Conservation (phyloP, 345 rosid genomes). For the Anastatica hierochuntica region DNA sequence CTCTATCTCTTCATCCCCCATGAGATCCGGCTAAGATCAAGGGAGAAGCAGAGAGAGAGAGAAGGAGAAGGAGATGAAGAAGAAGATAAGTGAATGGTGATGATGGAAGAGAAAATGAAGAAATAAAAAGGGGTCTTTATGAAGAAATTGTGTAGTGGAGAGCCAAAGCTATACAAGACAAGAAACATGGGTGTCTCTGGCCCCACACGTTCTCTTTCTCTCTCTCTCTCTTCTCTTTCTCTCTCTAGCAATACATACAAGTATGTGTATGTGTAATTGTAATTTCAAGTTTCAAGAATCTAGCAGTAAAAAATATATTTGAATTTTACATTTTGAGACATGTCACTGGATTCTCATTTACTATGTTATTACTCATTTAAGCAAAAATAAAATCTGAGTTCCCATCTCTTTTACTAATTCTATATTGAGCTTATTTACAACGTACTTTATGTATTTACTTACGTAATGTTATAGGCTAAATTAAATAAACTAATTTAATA, state of each 20-base stretch:
- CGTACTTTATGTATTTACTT: too few species aligned
- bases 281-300: slow-evolving; percentile 27
- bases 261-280: neutral
- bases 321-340: slow-evolving; percentile 30
- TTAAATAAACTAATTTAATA: too few species aligned
- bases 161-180: slow-evolving; percentile 24
- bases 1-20: slow-evolving; percentile 41
- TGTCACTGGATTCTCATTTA: slow-evolving; percentile 27
- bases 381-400: neutral
- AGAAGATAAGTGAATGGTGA: slow-evolving; percentile 19
- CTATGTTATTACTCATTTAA: slow-evolving; percentile 18
- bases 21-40: slow-evolving; percentile 57
- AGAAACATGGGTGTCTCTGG: slow-evolving; percentile 22
- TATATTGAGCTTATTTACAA: slow-evolving; percentile 17
- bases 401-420: slow-evolving; percentile 7
- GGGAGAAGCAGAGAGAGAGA: slow-evolving; percentile 30
- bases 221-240: neutral
- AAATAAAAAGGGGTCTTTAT: slow-evolving; percentile 15
- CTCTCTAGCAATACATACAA: neutral
- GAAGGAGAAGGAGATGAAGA: slow-evolving; percentile 20
- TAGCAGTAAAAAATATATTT: slow-evolving; percentile 21
- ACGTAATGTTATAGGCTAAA: too few species aligned
- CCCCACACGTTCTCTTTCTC: slow-evolving; percentile 18
- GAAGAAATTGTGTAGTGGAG: slow-evolving; percentile 9
- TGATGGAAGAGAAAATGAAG: slow-evolving; percentile 23